These are phyloP conservation scores for Rostrohypoxylon terebratum DNA, from an alignment of 495 filamentous ascomycete genomes.

Conservation along the genomic window DNA sequence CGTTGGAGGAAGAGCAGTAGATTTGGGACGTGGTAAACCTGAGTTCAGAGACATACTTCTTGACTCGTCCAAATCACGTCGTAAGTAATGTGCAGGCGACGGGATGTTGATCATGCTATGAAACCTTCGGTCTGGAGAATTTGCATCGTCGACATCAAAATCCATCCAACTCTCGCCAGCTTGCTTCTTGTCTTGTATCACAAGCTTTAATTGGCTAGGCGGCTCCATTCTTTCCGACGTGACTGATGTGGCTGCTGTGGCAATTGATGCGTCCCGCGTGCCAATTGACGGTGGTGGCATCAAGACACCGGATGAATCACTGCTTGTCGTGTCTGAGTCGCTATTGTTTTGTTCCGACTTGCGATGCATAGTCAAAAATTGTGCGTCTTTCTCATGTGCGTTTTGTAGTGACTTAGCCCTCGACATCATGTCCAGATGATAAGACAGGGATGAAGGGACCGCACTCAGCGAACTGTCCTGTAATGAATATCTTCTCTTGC, in stretches of 20 bases:
- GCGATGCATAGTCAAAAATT: conserved; percentile 26
- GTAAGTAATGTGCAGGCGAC: conserved; percentile 23
- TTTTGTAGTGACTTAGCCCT: conserved; percentile 45
- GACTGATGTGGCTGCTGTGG: conserved; percentile 35
- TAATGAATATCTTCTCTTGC: conserved; percentile 41
- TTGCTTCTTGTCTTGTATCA: conserved; percentile 29
- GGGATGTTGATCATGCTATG: conserved; percentile 43
- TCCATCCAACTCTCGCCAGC: conserved; percentile 45
- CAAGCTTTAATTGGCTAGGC: conserved; percentile 29
- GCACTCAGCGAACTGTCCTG: conserved; percentile 41
- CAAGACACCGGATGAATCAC: conserved; percentile 40
- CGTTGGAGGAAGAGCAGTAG: conserved; percentile 10
- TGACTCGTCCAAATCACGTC: conserved; percentile 28
- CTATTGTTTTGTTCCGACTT: conserved; percentile 24
- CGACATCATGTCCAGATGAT: conserved; percentile 21
- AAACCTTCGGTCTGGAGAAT: conserved; percentile 38
- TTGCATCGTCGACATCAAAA: conserved; percentile 36
- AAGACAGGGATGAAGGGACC: conserved; percentile 29
- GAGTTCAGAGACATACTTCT: conserved; percentile 41
- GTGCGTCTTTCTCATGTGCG: conserved; percentile 42
- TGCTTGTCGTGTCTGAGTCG: conserved; percentile 41
- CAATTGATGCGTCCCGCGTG: conserved; percentile 38
- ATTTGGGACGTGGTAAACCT: conserved; percentile 20
- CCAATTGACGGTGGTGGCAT: conserved; percentile 41
- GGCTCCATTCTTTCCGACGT: conserved; percentile 33